These are phyloP conservation scores for Priceomyces medius DNA, from an alignment of 805 yeast species.

Conservation along the genomic window DNA sequence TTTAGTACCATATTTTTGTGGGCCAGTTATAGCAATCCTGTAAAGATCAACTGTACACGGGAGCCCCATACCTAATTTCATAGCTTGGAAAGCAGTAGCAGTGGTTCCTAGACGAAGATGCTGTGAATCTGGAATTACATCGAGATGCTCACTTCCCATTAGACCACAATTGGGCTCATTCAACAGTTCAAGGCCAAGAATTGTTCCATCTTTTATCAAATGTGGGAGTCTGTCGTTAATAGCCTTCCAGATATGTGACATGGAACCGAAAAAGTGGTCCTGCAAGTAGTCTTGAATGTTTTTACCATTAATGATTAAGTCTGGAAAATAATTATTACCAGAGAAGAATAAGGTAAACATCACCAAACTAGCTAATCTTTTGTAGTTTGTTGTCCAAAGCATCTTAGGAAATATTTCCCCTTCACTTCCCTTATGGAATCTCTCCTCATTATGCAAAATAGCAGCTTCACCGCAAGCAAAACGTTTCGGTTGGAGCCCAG, in stretches of 20 bases:
- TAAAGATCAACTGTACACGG: conserved; percentile 67
- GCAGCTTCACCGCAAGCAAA: conserved; percentile 79
- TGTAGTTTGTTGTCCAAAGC: conserved; percentile 92
- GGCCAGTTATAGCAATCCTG: conserved; percentile 72
- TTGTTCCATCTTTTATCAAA: conserved; percentile 42
- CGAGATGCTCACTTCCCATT: conserved; percentile 60
- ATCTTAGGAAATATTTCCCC: conserved; percentile 66
- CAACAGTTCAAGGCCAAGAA: conserved; percentile 78
- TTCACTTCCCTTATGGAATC: conserved; percentile 35
- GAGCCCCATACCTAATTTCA: conserved; percentile 78
- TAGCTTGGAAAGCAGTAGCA: conserved; percentile 75
- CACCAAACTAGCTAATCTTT: conserved; percentile 67
- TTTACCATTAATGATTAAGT: conserved; percentile 63
- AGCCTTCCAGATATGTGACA: conserved; percentile 37
- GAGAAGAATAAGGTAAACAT: conserved; percentile 87
- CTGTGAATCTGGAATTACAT: conserved; percentile 55
- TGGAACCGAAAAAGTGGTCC: conserved; percentile 54
- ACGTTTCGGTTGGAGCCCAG: conserved; percentile 78
- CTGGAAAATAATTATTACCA: conserved; percentile 75
- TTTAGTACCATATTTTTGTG: conserved; percentile 58
- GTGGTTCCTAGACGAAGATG: conserved; percentile 74
- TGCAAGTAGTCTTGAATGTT: conserved; percentile 82
- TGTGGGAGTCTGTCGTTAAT: conserved; percentile 26
- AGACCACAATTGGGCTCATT: conserved; percentile 85
- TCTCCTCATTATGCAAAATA: conserved; percentile 58